Evolutionary conservation across 176 grass and related monocot species (phyloP).

Genomic region (Oryza punctata): DNA sequence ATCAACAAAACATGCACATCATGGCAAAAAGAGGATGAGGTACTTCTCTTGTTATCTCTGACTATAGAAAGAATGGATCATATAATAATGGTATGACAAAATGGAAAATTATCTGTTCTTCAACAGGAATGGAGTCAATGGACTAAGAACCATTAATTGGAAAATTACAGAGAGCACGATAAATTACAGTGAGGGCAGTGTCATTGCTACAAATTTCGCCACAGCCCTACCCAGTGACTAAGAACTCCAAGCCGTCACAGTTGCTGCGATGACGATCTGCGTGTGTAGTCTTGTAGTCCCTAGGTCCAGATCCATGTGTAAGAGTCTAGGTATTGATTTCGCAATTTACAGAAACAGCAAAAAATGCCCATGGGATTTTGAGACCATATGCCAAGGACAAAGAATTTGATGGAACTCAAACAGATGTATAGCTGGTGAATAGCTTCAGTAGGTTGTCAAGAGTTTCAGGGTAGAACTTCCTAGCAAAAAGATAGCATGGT

Average conservation of each 20-base stretch:
- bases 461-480: conserved; percentile 86
- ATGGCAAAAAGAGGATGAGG: neutral
- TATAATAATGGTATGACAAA: conserved; percentile 33
- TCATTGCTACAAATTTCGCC: conserved; percentile 40
- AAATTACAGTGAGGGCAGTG: conserved; percentile 57
- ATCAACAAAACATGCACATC: neutral
- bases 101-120: conserved; percentile 48
- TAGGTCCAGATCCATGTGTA: conserved; percentile 44
- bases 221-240: conserved; percentile 30
- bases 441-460: conserved; percentile 77
- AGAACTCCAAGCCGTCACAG: conserved; percentile 36
- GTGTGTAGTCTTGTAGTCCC: neutral
- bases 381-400: conserved; percentile 35
- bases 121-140: conserved; percentile 16
- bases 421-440: conserved; percentile 80
- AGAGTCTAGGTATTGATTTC: conserved; percentile 45
- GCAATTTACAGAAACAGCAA: conserved; percentile 61
- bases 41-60: conserved; percentile 30
- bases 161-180: conserved; percentile 48
- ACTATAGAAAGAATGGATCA: conserved; percentile 58
- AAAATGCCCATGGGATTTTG: neutral
- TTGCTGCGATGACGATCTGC: conserved; percentile 38
- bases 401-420: conserved; percentile 60
- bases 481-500: conserved; percentile 94
- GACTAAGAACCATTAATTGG: neutral